Evolutionary conservation across 441 rosid species (phyloP).

Genomic region (Mallotus repandus): DNA sequence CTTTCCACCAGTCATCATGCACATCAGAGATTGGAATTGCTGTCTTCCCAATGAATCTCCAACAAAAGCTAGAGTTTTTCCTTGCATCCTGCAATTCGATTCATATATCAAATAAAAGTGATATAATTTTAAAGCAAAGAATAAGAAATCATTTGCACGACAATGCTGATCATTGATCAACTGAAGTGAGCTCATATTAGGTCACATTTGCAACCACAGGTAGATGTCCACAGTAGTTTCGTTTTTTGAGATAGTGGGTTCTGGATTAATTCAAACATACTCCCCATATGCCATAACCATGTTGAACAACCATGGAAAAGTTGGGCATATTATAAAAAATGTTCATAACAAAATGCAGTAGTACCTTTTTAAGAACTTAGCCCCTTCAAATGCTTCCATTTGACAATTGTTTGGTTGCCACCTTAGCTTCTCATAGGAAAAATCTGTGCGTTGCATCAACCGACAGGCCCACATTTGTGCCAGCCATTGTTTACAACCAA

Average conservation of each 20-base stretch:
- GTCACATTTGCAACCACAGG: neutral
- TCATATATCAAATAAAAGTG: conserved; percentile 13
- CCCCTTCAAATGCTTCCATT: conserved; percentile 76
- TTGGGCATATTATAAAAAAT: neutral
- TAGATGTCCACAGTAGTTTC: neutral
- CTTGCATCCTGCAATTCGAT: conserved; percentile 61
- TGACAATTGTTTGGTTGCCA: conserved; percentile 88
- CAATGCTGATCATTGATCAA: neutral
- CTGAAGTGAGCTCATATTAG: neutral
- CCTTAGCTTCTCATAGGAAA: conserved; percentile 67
- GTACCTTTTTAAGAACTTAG: conserved; percentile 77
- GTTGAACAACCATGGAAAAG: neutral
- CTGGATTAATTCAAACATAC: neutral
- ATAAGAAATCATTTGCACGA: neutral
- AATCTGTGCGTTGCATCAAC: conserved; percentile 83
- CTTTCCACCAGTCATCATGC: conserved; percentile 82
- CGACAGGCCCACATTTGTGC: conserved; percentile 93
- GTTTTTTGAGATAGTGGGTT: neutral
- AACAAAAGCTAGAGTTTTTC: conserved; percentile 86
- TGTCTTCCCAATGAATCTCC: conserved; percentile 97
- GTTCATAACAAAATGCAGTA: conserved; percentile 10
- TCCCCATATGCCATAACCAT: neutral
- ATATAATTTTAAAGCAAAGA: neutral
- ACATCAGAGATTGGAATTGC: conserved; percentile 90
- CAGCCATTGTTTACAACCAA: conserved; percentile 83